Base-by-base conservation (phyloP, 441 rosid genomes). In the Erodium trifolium region DNA sequence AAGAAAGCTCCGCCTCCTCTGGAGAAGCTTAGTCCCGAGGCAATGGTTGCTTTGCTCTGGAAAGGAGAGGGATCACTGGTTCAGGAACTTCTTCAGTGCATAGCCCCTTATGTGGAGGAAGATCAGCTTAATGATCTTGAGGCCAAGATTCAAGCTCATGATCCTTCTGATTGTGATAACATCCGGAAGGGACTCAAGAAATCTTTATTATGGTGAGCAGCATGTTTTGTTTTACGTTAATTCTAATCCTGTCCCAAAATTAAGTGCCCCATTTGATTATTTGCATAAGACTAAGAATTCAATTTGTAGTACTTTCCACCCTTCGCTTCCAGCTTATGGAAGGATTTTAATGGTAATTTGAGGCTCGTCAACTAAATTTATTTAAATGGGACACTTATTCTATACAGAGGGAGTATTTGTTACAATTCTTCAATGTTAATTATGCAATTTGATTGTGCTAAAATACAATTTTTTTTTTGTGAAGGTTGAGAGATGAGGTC, bases 1-100 rank as follows among this genome's bases (percentile, higher is more conserved):
- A 95, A 88, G 85, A 83, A 82, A 69, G 99, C 98, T 77, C 98
- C 96, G 68, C 99, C 99, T 12, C 99, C 97, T 3, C 69, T 95
- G 74, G 96, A 88, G 82, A 88, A 81, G 88, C 96, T 95, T 63
- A 65, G 73, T 78, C 87, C 90, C n/a, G 90, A 87, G 79, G 96
- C 84, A 80, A 82, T 83, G 66, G 89, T 87, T 73, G 82, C 87
- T 73, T 79, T 80, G 67, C 78, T 92, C 23, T 92, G 98, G 99
- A 92, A 82, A 77, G 97, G 94, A 77, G 94, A 91, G 71, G 97
- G 86, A 63, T 95, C 98, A 19, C 83, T 92, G 68, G 92, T 92
- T 69, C 90, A 87, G 66, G 98, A 95, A 83, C 90, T 95, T 76
- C 86, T 95, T 73, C 90, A 85, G 78, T 82, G 85, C 87, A 78